These are phyloP conservation scores for Clathrus columnatus DNA, from an alignment of 768 basidiomycete genomes.

Conservation along the genomic window DNA sequence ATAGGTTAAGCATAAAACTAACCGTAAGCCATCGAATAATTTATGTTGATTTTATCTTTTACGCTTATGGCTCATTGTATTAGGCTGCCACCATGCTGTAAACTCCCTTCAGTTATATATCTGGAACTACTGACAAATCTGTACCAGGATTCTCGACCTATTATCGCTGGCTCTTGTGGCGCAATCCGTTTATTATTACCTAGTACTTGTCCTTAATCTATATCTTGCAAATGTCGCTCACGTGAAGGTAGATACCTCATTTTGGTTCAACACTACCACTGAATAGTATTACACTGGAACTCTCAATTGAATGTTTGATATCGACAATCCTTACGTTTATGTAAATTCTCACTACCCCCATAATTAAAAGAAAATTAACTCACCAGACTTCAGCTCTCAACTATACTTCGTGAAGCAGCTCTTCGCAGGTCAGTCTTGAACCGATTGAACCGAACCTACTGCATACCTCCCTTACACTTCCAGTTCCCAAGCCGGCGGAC, in stretches of 20 bases:
- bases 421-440: conserved; percentile 22
- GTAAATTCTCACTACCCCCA: conserved; percentile 18
- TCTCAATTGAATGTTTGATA: conserved; percentile 35
- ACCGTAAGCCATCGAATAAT: conserved; percentile 19
- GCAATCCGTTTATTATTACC: conserved; percentile 37
- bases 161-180: conserved; percentile 32
- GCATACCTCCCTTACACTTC: neutral
- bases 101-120: neutral
- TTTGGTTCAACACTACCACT: conserved; percentile 34
- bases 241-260: conserved; percentile 29
- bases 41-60: neutral
- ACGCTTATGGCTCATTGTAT: neutral
- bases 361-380: neutral
- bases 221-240: neutral
- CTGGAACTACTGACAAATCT: neutral
- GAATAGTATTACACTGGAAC: conserved; percentile 31
- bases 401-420: conserved; percentile 36
- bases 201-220: conserved; percentile 20
- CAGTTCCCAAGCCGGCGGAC: neutral
- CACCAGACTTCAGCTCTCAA: conserved; percentile 29
- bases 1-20: conserved; percentile 22
- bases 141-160: conserved; percentile 26
- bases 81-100: conserved; percentile 7
- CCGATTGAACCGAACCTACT: neutral
- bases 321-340: conserved; percentile 36